These are phyloP conservation scores for Colletotrichum cuscutae DNA, from an alignment of 2,329 filamentous ascomycete species.

Conservation along the genomic window DNA sequence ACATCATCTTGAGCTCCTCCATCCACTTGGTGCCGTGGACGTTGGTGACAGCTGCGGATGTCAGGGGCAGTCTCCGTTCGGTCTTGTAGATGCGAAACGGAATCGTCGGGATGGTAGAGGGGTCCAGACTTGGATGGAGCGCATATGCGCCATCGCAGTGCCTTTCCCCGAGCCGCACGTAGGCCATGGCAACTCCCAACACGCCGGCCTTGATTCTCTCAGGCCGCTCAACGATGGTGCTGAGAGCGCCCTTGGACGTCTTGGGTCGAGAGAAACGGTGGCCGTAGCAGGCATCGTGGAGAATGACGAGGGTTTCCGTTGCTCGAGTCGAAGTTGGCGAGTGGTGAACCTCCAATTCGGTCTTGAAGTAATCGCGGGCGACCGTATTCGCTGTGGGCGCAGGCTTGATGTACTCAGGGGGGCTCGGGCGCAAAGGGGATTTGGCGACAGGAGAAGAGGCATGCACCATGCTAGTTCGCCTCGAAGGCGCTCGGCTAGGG, in stretches of 20 bases:
- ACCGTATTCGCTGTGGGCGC: constrained; percentile 63
- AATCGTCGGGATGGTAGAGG: constrained; percentile 64
- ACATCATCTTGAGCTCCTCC: constrained; percentile 89
- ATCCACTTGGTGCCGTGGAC: constrained; percentile 95
- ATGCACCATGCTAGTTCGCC: constrained; percentile 60
- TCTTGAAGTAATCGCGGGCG: constrained; percentile 75
- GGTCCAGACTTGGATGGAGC: constrained; percentile 70
- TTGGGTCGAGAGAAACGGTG: constrained; percentile 89
- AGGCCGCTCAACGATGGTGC: constrained; percentile 90
- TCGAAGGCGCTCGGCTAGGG: constrained; percentile 51
- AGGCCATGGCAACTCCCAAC: constrained; percentile 85
- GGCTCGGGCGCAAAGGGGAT: constrained; percentile 47
- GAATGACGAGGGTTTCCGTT: constrained; percentile 79
- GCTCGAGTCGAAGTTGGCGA: constrained; percentile 50
- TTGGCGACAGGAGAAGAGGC: constrained; percentile 55
- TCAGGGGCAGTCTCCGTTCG: constrained; percentile 74
- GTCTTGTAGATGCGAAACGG: constrained; percentile 92
- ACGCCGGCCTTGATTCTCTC: constrained; percentile 89
- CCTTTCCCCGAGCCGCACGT: constrained; percentile 87
- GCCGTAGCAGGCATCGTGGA: constrained; percentile 95
- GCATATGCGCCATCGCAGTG: constrained; percentile 77
- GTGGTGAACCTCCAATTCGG: constrained; percentile 74
- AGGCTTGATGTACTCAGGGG: constrained; percentile 50
- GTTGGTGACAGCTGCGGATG: constrained; percentile 82
- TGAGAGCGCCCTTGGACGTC: constrained; percentile 76